Evolutionary conservation across 163 green algal species (phyloP), one percentile per base, ranked within the genome.

Genomic region (Scenedesmus sp.): DNA sequence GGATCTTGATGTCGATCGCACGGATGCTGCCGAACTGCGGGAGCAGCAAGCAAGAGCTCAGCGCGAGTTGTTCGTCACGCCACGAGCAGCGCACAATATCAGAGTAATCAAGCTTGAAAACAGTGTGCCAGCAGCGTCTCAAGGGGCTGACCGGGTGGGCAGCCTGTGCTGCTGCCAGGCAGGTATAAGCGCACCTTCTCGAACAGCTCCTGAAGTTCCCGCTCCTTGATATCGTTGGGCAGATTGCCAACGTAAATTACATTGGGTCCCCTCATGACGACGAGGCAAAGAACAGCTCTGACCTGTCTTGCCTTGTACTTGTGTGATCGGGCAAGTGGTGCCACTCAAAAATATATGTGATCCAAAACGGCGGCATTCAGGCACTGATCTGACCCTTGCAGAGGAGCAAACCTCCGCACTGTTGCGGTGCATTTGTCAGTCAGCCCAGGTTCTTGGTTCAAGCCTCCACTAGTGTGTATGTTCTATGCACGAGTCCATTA

Each of bases 1-100:
- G 97, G 18, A 93, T 95, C 94, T 99, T 99, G 91, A 99, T 94
- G 92, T 99, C 96, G 44, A 99, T 97, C 20, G 93, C 91, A 33
- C 88, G 65, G 72, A 97, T 97, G 16, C 82, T 73, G 5, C 96
- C 96, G 87, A 95, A 98, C 95, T 96, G 85, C 46, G 85, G 24
- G 35, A 30, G 81, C 35, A 76, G 65, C 65, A 76, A 49, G n/a
- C 46, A 73, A 30, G 15, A 43, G 44, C 24, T 86, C 30, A 86
- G 51, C 30, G 22, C 49, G 22, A 37, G 30, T n/a, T 15, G 30
- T 40, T 6, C 15, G 7, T 20, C 65, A 18, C 7, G 51, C 22
- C 56, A 2, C 22, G 15, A 15, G 56, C 56, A 70, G 20, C 56
- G 13, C 56, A 16, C 56, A 7, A 33, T 56, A 10, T 56, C 10